phyloP scores from a whole-genome alignment of 225 moss, liverwort and hornwort genomes.

The Climacium dendroides region DNA sequence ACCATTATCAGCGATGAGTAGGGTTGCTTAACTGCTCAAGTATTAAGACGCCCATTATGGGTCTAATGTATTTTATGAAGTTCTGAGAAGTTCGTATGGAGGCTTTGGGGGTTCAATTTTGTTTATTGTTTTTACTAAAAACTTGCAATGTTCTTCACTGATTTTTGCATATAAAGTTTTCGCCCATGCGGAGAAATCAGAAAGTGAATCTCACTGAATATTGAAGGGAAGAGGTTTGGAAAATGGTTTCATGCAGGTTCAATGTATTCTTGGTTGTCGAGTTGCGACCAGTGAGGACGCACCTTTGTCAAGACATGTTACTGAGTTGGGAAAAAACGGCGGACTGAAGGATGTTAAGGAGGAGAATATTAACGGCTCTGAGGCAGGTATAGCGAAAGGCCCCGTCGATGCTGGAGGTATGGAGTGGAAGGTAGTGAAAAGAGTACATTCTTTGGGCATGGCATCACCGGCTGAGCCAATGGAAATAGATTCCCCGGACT shows the following conservation, averaged over 20 bases:
- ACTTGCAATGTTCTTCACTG: neutral
- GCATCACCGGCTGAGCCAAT: conserved; percentile 18
- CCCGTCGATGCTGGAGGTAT: conserved; percentile 5
- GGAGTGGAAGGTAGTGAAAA: conserved; percentile 50
- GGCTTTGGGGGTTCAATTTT: neutral
- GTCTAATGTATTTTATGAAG: neutral
- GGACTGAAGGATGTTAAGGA: neutral
- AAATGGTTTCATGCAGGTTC: conserved; percentile 45
- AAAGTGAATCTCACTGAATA: neutral
- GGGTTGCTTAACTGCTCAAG: neutral
- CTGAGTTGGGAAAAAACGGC: neutral
- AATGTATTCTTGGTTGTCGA: conserved; percentile 85
- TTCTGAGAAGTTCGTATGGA: neutral
- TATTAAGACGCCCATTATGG: neutral
- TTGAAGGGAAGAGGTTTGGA: neutral
- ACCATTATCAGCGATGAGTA: neutral
- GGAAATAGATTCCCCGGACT: conserved; percentile 39
- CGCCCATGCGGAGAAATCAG: neutral
- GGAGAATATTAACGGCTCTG: neutral
- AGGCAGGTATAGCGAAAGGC: neutral
- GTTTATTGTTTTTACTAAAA: neutral
- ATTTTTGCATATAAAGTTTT: neutral
- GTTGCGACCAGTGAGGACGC: neutral
- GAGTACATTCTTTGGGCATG: neutral
- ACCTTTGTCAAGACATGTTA: neutral